Conservation (phyloP, 108 stramenopile genomes). For the Aurantiochytrium sp. region DNA sequence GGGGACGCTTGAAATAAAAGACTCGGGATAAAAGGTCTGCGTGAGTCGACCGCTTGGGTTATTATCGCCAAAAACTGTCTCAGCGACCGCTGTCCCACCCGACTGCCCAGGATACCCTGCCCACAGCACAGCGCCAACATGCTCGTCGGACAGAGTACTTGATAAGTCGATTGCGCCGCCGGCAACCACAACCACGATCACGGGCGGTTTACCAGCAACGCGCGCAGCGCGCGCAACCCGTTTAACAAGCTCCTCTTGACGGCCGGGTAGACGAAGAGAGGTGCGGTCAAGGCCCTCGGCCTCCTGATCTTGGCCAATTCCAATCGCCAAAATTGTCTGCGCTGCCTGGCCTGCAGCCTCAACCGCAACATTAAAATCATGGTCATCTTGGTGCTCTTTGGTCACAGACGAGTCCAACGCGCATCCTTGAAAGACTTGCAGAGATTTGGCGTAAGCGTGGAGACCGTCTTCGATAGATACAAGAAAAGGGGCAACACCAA, state of each 20-base stretch:
- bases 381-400: neutral
- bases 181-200: constrained; percentile 20
- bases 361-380: neutral
- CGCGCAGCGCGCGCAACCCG: constrained; percentile 18
- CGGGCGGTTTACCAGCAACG: constrained; percentile 2
- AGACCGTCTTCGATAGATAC: constrained; percentile 8
- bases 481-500: neutral
- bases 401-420: neutral
- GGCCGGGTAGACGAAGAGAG: neutral
- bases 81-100: constrained; percentile 18
- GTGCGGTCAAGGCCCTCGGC: constrained; percentile 24
- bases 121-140: constrained; percentile 29
- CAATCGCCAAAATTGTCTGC: constrained; percentile 19
- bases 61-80: constrained; percentile 25
- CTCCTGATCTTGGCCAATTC: neutral
- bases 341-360: neutral
- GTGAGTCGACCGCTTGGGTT: constrained; percentile 26
- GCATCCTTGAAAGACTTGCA: neutral
- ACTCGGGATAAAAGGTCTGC: constrained; percentile 33
- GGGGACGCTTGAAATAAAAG: constrained; percentile 10
- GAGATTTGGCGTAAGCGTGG: neutral
- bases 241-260: constrained; percentile 7
- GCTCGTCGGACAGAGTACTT: neutral
- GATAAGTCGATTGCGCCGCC: constrained; percentile 27
- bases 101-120: constrained; percentile 30